Percentiles rank a stretch among this genome's conserved stretches.
Evolutionary conservation across 1,284 basidiomycete species (phyloP).

Genomic region (Melampsora larici-populina): DNA sequence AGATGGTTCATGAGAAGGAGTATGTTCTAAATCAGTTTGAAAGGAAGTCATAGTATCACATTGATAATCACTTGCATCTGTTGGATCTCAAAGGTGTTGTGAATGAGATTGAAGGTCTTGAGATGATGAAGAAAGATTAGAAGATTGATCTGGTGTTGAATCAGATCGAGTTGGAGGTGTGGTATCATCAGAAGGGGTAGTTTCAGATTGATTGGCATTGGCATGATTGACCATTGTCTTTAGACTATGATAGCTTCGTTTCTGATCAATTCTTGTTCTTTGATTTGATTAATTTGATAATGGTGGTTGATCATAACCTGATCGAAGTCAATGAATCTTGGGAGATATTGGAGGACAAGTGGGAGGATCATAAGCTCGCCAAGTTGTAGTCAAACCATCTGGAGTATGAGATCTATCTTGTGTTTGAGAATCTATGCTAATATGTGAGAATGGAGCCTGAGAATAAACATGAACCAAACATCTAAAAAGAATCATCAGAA

Average conservation of each 20-base stretch:
- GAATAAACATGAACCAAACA: constrained; percentile 32
- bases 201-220: background rate
- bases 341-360: constrained; percentile 8
- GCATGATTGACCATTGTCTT: constrained; percentile 36
- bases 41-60: background rate
- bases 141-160: background rate
- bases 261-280: background rate
- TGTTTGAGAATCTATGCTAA: constrained; percentile 6
- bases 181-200: background rate
- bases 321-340: constrained; percentile 2
- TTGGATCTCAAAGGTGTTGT: background rate
- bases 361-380: constrained; percentile 37
- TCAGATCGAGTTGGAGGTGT: background rate
- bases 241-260: constrained; percentile 26
- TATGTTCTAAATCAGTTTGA: background rate
- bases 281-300: background rate
- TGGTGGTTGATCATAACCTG: background rate
- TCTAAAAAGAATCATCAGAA: background rate
- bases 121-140: background rate
- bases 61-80: background rate
- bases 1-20: background rate
- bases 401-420: constrained; percentile 20
- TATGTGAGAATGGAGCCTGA: constrained; percentile 23
- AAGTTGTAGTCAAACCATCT: constrained; percentile 9
- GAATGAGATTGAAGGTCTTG: background rate